A percentile compares a stretch with the other conserved stretches of the same genome.
These are phyloP conservation scores for Chlorella sp. DNA, from an alignment of 139 green algal species.

Conservation along the genomic window DNA sequence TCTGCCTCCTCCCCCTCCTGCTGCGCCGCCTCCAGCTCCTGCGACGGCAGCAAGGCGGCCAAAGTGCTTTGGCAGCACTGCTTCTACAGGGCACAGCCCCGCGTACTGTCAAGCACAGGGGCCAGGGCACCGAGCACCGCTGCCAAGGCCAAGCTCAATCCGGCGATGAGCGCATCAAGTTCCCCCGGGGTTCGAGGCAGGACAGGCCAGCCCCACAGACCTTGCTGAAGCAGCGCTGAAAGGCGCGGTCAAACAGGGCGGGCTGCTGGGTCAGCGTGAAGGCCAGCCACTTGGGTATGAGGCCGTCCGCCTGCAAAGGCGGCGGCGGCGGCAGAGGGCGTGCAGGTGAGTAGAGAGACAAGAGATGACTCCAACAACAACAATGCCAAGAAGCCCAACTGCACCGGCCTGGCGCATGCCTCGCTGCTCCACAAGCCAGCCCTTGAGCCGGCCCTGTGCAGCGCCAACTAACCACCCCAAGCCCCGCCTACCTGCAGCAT, in stretches of 20 bases:
- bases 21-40: constrained; percentile 35
- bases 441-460: too few relatives aligned
- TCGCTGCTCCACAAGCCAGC: too few relatives aligned
- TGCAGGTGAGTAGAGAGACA: too few relatives aligned
- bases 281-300: constrained; percentile 82
- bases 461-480: too few relatives aligned
- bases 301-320: constrained; percentile 16
- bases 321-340: too few relatives aligned
- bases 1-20: constrained; percentile 6
- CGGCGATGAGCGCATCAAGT: too few relatives aligned
- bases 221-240: constrained; percentile 64
- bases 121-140: too few relatives aligned
- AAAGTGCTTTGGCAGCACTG: neutral
- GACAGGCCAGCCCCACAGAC: constrained; percentile 13
- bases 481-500: constrained; percentile 46
- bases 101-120: neutral
- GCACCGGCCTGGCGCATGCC: too few relatives aligned
- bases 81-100: neutral
- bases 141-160: too few relatives aligned
- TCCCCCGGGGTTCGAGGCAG: too few relatives aligned
- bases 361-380: too few relatives aligned
- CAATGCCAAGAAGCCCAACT: too few relatives aligned
- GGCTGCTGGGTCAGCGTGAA: constrained; percentile 73
- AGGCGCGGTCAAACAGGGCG: constrained; percentile 72
- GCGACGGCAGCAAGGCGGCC: neutral